Evolutionary conservation across 75 land plant genomes (phyloP).

Genomic region (Larix kaempferi): DNA sequence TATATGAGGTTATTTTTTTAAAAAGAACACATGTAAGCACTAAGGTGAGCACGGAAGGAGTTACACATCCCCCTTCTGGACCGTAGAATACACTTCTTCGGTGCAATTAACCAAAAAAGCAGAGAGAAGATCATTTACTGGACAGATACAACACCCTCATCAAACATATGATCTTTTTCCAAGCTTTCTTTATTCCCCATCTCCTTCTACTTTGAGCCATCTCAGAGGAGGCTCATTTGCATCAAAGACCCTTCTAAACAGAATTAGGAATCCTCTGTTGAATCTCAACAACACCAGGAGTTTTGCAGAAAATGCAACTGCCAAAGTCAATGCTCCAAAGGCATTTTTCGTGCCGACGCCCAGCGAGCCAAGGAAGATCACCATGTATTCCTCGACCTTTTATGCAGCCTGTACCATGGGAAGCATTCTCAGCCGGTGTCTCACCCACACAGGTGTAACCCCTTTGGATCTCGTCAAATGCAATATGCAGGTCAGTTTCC

Average conservation of each 20-base stretch:
- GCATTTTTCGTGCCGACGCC: conserved; percentile 49
- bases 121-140: too few species aligned
- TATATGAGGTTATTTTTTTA: too few species aligned
- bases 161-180: too few species aligned
- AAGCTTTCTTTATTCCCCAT: conserved; percentile 23
- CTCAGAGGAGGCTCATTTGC: not conserved
- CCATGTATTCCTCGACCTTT: conserved; percentile 63
- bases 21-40: too few species aligned
- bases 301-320: not conserved
- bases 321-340: not conserved
- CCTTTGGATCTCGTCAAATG: conserved; percentile 95
- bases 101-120: too few species aligned
- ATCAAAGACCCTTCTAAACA: not conserved
- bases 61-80: too few species aligned
- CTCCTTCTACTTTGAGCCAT: not conserved
- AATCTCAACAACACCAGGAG: not conserved
- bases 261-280: not conserved
- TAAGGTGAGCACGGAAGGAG: too few species aligned
- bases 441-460: conserved; percentile 87
- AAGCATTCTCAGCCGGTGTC: conserved; percentile 84
- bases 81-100: too few species aligned
- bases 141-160: too few species aligned
- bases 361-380: conserved; percentile 50
- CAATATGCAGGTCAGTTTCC: conserved; percentile 81
- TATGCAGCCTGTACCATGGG: conserved; percentile 91